Base-by-base conservation (phyloP, 2,329 filamentous ascomycete genomes). In the Botrytis tulipae region DNA sequence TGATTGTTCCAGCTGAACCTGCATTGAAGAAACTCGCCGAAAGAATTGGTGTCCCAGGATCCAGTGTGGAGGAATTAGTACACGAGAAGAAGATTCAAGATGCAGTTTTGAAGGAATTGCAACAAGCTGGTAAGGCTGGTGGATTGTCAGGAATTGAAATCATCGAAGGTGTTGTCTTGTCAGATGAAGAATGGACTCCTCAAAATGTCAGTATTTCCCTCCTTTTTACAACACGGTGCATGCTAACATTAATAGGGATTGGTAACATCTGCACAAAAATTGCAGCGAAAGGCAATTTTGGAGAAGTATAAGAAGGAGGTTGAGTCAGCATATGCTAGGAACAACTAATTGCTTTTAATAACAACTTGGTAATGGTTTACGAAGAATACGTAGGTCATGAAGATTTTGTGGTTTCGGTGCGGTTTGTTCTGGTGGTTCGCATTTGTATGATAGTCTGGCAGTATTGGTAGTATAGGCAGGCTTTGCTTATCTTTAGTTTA, bases 131-230 rank as follows among this genome's bases (percentile, higher is more conserved):
- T 29, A 89, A 87, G 83, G 88, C 87, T 78, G 90, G 89, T 44
- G 91, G 92, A 32, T 85, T 97, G 66, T 84, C 85, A 1, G 85
- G 88, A 16, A 90, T 96, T 74, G 93, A 97, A 85, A 90, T 91
- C 76, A 86, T 97, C 59, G 87, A 90, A 44, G 93, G 91, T 69
- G 90, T 95, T 32, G 92, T 95, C 40, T 82, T 97, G 73, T 90
- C 91, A 0, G 92, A 95, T 76, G 93, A 95, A 80, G 94, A 97
- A 82, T 97, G 94, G 94, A 95, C 92, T 72, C 92, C 94, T 71
- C 87, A 90, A 74, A 96, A 91, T 81, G 93, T 95, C 85, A 90
- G 92, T 88, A 35, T 48, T 46, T 9, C 4, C 12, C 16, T 29
- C 60, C 61, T 18, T 20, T 18, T 44, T n/a, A 44, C 25, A 65